Base-by-base conservation (phyloP, 148 eudicot genomes). In the Fagopyrum homotropicum region DNA sequence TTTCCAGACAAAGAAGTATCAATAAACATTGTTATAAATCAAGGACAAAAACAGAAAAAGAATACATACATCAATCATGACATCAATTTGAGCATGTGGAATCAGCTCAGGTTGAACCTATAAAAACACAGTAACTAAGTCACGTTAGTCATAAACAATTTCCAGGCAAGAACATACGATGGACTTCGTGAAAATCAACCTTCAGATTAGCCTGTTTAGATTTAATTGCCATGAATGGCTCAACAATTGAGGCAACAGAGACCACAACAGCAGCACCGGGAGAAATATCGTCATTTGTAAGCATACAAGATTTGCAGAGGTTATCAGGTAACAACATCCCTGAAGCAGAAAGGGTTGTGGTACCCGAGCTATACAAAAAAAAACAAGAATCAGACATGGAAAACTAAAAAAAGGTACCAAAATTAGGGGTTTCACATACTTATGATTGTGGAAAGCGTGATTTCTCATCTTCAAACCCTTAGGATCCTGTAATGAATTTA, bases 381-480 rank as follows among this genome's bases (percentile, higher is more conserved):
- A 9, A 50, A 51, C 26, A 35, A 0, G 9, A 35, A 57, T 60
- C 66, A 75, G 56, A 29, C 2, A 75, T 8, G 5, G 47, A 61
- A 75, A n/a, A 15, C 69, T 9, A 29, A 55, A 59, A 52, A 15
- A 44, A 30, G 26, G 26, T 10, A 45, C 5, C 6, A 22, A 15
- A 76, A 64, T 3, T 15, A 7, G 40, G 61, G 45, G 16, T 60
- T 7, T 15, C 29, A 61, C 89, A 84, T 80, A 93, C 98, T 82
- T 75, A 78, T 88, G 86, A 22, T 84, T 90, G 50, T 94, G 98
- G 79, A 90, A 94, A 76, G 98, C 98, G 72, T 90, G 96, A 19
- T 86, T 91, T 83, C 87, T 85, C 93, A 91, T 88, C 89, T 94
- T 94, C 51, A 94, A 75, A 29, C 98, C 93, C 79, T 91, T 94